Percentiles rank a stretch among this genome's conserved stretches.
Conservation (phyloP, 495 filamentous ascomycete species). For the Jackrogersella multiformis region DNA sequence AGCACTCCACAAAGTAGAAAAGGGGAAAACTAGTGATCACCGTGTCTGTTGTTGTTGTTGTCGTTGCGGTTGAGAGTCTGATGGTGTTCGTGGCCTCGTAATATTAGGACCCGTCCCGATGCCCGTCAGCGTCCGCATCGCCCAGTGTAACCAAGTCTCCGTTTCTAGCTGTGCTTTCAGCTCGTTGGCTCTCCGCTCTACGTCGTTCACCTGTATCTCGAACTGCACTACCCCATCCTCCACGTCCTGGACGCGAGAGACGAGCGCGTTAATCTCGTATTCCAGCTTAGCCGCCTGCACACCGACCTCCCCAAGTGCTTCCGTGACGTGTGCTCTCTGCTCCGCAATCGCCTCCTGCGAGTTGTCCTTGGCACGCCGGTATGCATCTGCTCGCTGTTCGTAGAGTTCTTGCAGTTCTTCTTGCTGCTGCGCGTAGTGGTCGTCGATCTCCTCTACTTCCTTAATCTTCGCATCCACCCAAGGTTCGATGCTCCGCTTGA, state of each 20-base stretch:
- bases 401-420: constrained; percentile 74
- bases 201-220: constrained; percentile 77
- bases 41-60: constrained; percentile 15
- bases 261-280: constrained; percentile 86
- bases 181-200: constrained; percentile 78
- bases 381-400: constrained; percentile 70
- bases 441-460: constrained; percentile 69
- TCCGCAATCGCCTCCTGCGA: constrained; percentile 72
- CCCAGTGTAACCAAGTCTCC: constrained; percentile 70
- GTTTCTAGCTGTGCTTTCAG: constrained; percentile 72
- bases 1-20: not conserved
- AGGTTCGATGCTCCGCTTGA: constrained; percentile 62
- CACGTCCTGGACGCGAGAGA: constrained; percentile 86
- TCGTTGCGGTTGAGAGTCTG: not conserved
- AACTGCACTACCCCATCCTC: constrained; percentile 85
- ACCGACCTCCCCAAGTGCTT: constrained; percentile 83
- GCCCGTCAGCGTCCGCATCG: constrained; percentile 65
- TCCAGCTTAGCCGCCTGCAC: constrained; percentile 86
- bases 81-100: constrained; percentile 43
- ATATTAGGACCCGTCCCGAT: constrained; percentile 67
- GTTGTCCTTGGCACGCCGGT: constrained; percentile 68
- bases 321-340: constrained; percentile 72
- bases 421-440: constrained; percentile 66
- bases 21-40: not conserved
- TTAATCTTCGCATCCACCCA: constrained; percentile 75